Conservation (phyloP, 148 eudicot species). For the Amaranthus palmeri region DNA sequence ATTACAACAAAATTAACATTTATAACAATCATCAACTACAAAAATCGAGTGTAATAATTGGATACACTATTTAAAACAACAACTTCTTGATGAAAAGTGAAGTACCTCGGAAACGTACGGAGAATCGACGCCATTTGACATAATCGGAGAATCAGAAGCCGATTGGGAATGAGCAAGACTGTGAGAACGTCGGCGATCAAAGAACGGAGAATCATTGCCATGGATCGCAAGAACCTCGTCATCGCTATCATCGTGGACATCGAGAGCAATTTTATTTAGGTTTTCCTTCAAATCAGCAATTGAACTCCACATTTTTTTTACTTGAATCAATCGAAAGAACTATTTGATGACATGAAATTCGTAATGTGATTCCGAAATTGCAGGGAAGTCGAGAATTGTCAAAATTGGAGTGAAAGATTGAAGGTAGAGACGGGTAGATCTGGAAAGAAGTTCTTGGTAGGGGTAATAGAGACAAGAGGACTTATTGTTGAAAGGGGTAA, state of each 20-base stretch:
- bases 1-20: background rate
- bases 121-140: slow-evolving; percentile 57
- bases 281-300: slow-evolving; percentile 91
- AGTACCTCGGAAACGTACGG: slow-evolving; percentile 53
- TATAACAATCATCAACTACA: background rate
- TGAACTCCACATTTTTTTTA: slow-evolving; percentile 64
- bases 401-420: too few relatives aligned
- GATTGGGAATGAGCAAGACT: slow-evolving; percentile 37
- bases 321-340: slow-evolving; percentile 12
- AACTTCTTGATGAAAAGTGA: background rate
- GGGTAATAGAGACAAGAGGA: too few relatives aligned
- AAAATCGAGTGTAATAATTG: background rate
- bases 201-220: slow-evolving; percentile 26
- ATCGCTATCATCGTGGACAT: slow-evolving; percentile 77
- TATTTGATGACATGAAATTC: background rate
- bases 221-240: slow-evolving; percentile 43
- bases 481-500: too few relatives aligned
- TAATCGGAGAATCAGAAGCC: slow-evolving; percentile 33
- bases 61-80: background rate
- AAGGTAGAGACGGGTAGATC: background rate
- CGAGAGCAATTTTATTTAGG: slow-evolving; percentile 75
- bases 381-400: too few relatives aligned
- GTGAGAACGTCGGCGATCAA: slow-evolving; percentile 57
- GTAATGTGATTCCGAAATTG: background rate
- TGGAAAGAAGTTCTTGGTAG: background rate